Conservation (phyloP, 2,329 filamentous ascomycete species). For the Talaromyces sp. region DNA sequence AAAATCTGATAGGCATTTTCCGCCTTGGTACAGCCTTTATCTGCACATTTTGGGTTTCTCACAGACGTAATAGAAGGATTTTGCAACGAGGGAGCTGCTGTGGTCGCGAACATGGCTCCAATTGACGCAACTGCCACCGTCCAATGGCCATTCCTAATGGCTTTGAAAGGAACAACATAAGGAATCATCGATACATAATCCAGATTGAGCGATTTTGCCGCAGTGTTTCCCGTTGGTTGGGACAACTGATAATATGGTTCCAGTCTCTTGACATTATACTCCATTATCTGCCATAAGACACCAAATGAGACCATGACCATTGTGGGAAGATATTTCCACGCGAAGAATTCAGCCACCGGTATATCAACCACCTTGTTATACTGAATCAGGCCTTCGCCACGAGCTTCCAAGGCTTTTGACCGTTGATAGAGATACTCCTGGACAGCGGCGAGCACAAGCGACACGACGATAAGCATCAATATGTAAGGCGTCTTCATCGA, state of each 20-base stretch:
- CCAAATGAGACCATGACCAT: conserved; percentile 45
- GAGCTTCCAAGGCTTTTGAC: conserved; percentile 21
- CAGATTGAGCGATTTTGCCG: conserved; percentile 39
- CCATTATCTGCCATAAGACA: conserved; percentile 45
- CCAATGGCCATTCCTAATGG: conserved; percentile 40
- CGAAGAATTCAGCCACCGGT: conserved; percentile 24
- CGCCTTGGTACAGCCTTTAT: conserved; percentile 17
- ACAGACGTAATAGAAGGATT: conserved; percentile 39
- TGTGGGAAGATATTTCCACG: conserved; percentile 38
- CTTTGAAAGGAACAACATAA: conserved; percentile 42
- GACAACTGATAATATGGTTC: conserved; percentile 44
- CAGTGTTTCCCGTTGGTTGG: conserved; percentile 24
- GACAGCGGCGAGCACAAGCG: conserved; percentile 24
- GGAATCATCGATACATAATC: conserved; percentile 45
- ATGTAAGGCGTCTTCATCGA: conserved; percentile 28
- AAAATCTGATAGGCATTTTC: conserved; percentile 33
- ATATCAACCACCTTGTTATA: conserved; percentile 24
- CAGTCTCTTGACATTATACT: conserved; percentile 46
- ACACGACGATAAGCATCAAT: conserved; percentile 22
- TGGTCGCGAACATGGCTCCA: conserved; percentile 40
- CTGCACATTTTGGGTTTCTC: conserved; percentile 23
- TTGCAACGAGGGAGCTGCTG: conserved; percentile 41
- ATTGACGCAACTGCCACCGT: conserved; percentile 43
- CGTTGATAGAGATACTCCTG: conserved; percentile 29
- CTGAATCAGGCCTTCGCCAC: conserved; percentile 27